These are phyloP conservation scores for Dothistroma pini DNA, from an alignment of 2,329 filamentous ascomycete species.

Conservation along the genomic window DNA sequence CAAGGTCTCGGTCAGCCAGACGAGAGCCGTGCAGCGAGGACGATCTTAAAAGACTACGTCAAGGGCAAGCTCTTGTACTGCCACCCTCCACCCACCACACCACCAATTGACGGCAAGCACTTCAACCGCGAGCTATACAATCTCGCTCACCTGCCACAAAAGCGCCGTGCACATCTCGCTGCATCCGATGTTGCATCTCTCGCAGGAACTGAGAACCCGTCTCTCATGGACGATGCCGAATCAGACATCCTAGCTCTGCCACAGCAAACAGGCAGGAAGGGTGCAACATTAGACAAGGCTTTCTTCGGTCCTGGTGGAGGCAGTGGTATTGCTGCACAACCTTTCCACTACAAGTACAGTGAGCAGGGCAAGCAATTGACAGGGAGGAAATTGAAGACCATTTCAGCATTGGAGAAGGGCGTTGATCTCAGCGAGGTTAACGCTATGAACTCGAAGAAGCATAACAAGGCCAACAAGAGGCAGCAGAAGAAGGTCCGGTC, in stretches of 20 bases:
- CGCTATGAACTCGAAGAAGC: slow-evolving; percentile 71
- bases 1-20: slow-evolving; percentile 82
- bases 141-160: slow-evolving; percentile 72
- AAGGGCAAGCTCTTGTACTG: slow-evolving; percentile 92
- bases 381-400: slow-evolving; percentile 75
- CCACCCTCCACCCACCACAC: slow-evolving; percentile 72
- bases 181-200: slow-evolving; percentile 39
- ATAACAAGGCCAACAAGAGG: slow-evolving; percentile 77
- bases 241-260: slow-evolving; percentile 48
- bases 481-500: slow-evolving; percentile 30
- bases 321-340: slow-evolving; percentile 64
- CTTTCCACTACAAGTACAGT: slow-evolving; percentile 87
- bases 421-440: slow-evolving; percentile 75
- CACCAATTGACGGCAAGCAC: slow-evolving; percentile 61
- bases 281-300: slow-evolving; percentile 73
- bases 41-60: slow-evolving; percentile 94
- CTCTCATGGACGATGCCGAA: slow-evolving; percentile 40
- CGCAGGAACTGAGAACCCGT: slow-evolving; percentile 37
- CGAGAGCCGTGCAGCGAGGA: slow-evolving; percentile 83
- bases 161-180: slow-evolving; percentile 65
- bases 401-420: slow-evolving; percentile 80
- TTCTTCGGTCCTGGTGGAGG: slow-evolving; percentile 73
- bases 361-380: slow-evolving; percentile 80
- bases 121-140: slow-evolving; percentile 94
- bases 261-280: slow-evolving; percentile 62